Evolutionary conservation across 148 eudicot genomes (phyloP).

Genomic region (Cornus suecica): DNA sequence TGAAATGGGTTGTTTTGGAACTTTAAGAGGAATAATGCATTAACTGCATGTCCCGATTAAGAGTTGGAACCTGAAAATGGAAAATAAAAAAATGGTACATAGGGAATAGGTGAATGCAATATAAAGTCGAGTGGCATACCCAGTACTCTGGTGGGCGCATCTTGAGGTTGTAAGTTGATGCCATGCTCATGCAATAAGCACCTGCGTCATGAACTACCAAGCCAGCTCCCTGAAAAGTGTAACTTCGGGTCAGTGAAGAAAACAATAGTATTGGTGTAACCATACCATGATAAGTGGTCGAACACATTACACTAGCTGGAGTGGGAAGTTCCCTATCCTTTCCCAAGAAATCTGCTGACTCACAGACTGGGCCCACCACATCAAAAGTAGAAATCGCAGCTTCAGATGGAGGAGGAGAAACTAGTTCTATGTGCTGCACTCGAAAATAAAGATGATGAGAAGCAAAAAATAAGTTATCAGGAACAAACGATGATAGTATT

Average conservation of each 20-base stretch:
- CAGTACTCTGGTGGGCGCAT: slow-evolving; percentile 99
- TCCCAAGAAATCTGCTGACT: slow-evolving; percentile 95
- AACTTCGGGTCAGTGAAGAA: neutral
- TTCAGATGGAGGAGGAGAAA: slow-evolving; percentile 65
- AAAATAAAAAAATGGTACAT: too few species aligned
- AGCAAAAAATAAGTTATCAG: neutral
- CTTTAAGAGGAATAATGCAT: too few species aligned
- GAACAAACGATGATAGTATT: neutral
- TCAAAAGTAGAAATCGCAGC: slow-evolving; percentile 71
- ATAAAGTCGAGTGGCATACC: slow-evolving; percentile 40
- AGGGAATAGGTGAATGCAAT: neutral
- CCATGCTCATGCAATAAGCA: slow-evolving; percentile 99
- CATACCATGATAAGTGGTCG: neutral
- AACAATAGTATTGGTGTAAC: neutral
- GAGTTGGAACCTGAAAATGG: too few species aligned
- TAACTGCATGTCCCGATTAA: too few species aligned
- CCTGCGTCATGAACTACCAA: slow-evolving; percentile 98
- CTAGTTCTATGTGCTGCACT: slow-evolving; percentile 84
- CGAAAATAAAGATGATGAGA: neutral
- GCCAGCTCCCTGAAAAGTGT: slow-evolving; percentile 66
- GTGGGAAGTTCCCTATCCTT: slow-evolving; percentile 84
- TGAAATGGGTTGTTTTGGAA: too few species aligned
- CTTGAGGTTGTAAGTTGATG: slow-evolving; percentile 97
- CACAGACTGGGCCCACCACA: slow-evolving; percentile 98
- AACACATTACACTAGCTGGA: slow-evolving; percentile 55